These are phyloP conservation scores for Alternaria arbusti DNA, from an alignment of 2,329 filamentous ascomycete species.

Conservation along the genomic window DNA sequence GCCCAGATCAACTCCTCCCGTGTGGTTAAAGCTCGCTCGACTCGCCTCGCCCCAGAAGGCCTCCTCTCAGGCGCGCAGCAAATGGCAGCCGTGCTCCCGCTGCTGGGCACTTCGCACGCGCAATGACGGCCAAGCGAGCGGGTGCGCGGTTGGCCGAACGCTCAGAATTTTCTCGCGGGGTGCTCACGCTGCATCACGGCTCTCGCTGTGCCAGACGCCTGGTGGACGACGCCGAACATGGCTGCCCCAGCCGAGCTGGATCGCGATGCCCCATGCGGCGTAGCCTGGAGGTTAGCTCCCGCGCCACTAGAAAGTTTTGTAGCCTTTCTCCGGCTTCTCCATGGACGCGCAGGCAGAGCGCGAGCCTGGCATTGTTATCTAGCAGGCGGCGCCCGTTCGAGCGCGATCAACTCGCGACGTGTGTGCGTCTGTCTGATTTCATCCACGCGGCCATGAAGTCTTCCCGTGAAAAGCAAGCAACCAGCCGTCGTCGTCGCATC, in stretches of 20 bases:
- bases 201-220: slow-evolving; percentile 14
- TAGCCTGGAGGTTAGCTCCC: slow-evolving; percentile 25
- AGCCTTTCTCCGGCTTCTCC: slow-evolving; percentile 46
- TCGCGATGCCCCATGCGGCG: slow-evolving; percentile 12
- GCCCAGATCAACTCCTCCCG: slow-evolving; percentile 23
- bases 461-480: background rate
- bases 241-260: slow-evolving; percentile 26
- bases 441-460: background rate
- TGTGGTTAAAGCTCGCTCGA: slow-evolving; percentile 26
- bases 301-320: slow-evolving; percentile 22
- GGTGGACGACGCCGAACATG: slow-evolving; percentile 24
- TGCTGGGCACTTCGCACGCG: slow-evolving; percentile 21
- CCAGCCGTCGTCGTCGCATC: background rate
- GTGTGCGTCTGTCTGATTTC: background rate
- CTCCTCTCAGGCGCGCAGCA: slow-evolving; percentile 17
- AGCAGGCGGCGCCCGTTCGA: background rate
- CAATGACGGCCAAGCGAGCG: slow-evolving; percentile 28
- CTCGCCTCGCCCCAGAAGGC: slow-evolving; percentile 20
- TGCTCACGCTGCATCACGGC: slow-evolving; percentile 20
- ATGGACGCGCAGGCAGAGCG: slow-evolving; percentile 14
- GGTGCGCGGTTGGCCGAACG: slow-evolving; percentile 25
- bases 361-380: background rate
- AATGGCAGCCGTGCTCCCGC: slow-evolving; percentile 29
- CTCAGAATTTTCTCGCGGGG: slow-evolving; percentile 39
- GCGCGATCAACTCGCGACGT: background rate